Evolutionary conservation across 2,329 filamentous ascomycete genomes (phyloP), one percentile per base, ranked within the genome.

Genomic region (Phymatotrichopsis omnivora): DNA sequence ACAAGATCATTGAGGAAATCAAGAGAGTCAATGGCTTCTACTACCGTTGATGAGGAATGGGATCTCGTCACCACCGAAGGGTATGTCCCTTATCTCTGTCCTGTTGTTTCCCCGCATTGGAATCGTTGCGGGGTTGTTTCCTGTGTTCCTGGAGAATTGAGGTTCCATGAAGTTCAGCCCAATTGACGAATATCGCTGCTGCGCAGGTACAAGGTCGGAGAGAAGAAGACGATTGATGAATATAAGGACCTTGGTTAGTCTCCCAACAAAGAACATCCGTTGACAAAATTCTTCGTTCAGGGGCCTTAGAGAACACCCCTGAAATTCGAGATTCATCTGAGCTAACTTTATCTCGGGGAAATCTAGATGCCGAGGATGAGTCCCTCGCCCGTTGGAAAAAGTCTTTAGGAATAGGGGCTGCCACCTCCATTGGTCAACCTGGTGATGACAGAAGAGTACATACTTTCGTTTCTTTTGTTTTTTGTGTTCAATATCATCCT

Each of bases 381-480:
- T 91, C 89, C 52, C 80, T 98, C 60, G 84, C 93, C 68, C 82
- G 89, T 61, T 98, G 93, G 82, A 98, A 98, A 73, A 77, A 89
- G 62, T 96, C 89, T 10, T 81, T 98, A 51, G 91, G 91, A 58
- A 78, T 96, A 50, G 77, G 79, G 54, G 78, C 71, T 45, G 69
- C 77, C 58, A 81, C 44, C 11, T 47, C 52, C 28, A 42, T 56
- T 20, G 55, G 54, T 24, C 48, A 59, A 32, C 55, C 55, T 22
- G 52, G 52, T 19, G 57, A 58, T 37, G 38, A 8, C 0, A 52
- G 56, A 30, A 56, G 46, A n/a, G 57, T 58, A 51, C 10, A 23
- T 30, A 30, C 10, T n/a, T 30, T n/a, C n/a, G 10, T 30, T n/a
- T 30, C 27, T n/a, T n/a, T 30, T 30, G 10, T 30, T 30, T n/a